phyloP scores from a whole-genome alignment of 495 filamentous ascomycete genomes.

The Hyaloscypha variabilis region DNA sequence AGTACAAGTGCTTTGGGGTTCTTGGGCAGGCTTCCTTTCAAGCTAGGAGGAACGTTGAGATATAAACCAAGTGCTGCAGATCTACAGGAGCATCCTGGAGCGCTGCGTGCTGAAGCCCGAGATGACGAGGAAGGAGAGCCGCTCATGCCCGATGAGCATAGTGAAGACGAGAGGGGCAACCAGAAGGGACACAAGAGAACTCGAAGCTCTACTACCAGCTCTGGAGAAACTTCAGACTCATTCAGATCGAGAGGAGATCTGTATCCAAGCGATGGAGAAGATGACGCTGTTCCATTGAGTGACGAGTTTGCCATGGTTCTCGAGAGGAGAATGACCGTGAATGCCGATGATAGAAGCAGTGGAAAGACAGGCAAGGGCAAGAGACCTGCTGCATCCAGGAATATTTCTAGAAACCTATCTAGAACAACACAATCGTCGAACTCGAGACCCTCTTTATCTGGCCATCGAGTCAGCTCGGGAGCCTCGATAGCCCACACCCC shows the following conservation, averaged over 20 bases:
- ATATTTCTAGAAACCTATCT: slow-evolving; percentile 57
- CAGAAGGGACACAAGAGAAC: slow-evolving; percentile 48
- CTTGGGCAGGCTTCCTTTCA: slow-evolving; percentile 80
- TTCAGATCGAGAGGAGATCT: slow-evolving; percentile 92
- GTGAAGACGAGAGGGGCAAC: slow-evolving; percentile 30
- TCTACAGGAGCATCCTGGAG: slow-evolving; percentile 82
- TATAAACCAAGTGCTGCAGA: slow-evolving; percentile 93
- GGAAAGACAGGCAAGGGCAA: slow-evolving; percentile 67
- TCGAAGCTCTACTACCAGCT: slow-evolving; percentile 81
- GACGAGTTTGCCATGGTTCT: slow-evolving; percentile 89
- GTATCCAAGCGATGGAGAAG: slow-evolving; percentile 89
- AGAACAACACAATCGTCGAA: slow-evolving; percentile 53
- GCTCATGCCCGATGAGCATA: slow-evolving; percentile 64
- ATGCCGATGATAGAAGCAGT: slow-evolving; percentile 71
- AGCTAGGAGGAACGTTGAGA: slow-evolving; percentile 76
- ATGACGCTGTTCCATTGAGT: slow-evolving; percentile 89
- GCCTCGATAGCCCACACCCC: slow-evolving; percentile 31
- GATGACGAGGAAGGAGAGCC: slow-evolving; percentile 69
- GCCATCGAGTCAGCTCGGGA: slow-evolving; percentile 36
- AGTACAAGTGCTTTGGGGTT: slow-evolving; percentile 87
- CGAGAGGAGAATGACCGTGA: slow-evolving; percentile 63
- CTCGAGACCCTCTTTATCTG: slow-evolving; percentile 39
- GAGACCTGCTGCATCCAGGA: slow-evolving; percentile 52
- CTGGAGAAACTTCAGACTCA: slow-evolving; percentile 83
- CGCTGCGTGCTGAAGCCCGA: slow-evolving; percentile 34